Base-by-base conservation (phyloP, 1,284 basidiomycete species). In the Cryptococcus sp. region DNA sequence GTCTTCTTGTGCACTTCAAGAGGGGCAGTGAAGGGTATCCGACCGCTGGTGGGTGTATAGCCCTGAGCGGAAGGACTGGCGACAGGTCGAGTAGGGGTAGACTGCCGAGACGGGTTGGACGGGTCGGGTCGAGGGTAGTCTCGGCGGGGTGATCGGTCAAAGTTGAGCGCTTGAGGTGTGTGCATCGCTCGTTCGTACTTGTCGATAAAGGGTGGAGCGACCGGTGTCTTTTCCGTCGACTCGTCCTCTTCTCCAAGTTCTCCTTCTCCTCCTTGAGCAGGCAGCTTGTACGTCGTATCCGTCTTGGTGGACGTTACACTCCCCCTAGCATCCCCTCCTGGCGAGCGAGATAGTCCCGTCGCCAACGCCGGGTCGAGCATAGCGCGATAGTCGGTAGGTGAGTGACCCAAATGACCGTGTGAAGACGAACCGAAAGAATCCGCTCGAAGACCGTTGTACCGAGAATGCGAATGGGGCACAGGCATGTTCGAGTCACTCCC, bases 271-370 rank as follows among this genome's bases (percentile, higher is more conserved):
- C n/a, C n/a, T n/a, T n/a, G n/a, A n/a, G n/a, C n/a, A 26, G 21
- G 18, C 14, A 19, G 31, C 5, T 22, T 23, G 24, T 45, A 52
- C n/a, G 58, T 60, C 32, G 53, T 43, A 10, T 36, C 44, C 1
- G 56, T 60, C 31, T 52, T 48, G 10, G 31, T 44, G 1, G 58
- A 57, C 11, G 47, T 43, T 11, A 57, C 26, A 35, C 58, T 60
- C 18, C 25, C 50, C 26, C 50, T 10, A 2, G 34, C 38, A 18
- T 45, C 48, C n/a, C 37, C 14, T 32, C n/a, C n/a, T n/a, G n/a
- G n/a, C n/a, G n/a, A n/a, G n/a, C n/a, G n/a, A n/a, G n/a, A n/a
- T n/a, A n/a, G n/a, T n/a, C n/a, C n/a, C n/a, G 28, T 7, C 14
- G 28, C 9, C 9, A 7, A 14, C 14, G 28, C 14, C 9, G 28